Evolutionary conservation across 1,284 basidiomycete species (phyloP).

Genomic region (Neonothopanus nambi): DNA sequence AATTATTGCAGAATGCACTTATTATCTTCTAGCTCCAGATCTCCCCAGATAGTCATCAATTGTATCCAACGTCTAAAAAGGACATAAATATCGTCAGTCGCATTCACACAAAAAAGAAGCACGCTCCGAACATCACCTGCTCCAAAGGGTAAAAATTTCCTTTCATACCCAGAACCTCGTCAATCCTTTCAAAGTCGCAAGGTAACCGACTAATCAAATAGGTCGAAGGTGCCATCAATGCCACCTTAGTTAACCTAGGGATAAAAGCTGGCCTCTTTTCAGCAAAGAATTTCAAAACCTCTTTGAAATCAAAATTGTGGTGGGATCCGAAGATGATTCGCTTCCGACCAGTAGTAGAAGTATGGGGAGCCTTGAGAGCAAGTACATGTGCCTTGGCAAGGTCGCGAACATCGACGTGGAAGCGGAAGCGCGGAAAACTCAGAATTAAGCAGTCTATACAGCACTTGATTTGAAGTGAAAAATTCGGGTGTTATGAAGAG

Average conservation of each 20-base stretch:
- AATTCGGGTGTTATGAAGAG: neutral
- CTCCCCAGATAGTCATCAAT: too few species aligned
- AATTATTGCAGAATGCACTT: too few species aligned
- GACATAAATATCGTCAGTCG: too few species aligned
- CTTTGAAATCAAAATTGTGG: slow-evolving; percentile 11
- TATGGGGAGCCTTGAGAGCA: slow-evolving; percentile 14
- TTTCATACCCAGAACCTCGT: neutral
- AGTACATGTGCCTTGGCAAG: slow-evolving; percentile 18
- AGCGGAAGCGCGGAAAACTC: slow-evolving; percentile 5
- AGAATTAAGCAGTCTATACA: slow-evolving; percentile 12
- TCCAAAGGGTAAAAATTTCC: slow-evolving; percentile 7
- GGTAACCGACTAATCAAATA: neutral
- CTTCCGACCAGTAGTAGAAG: slow-evolving; percentile 16
- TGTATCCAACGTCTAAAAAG: too few species aligned
- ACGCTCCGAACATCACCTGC: too few species aligned
- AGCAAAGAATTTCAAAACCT: slow-evolving; percentile 9
- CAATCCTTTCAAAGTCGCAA: too few species aligned
- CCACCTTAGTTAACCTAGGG: slow-evolving; percentile 14
- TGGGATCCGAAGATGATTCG: slow-evolving; percentile 15
- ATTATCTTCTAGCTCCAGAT: too few species aligned
- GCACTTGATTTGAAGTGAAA: slow-evolving; percentile 6
- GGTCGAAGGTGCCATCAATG: slow-evolving; percentile 2
- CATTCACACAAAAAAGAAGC: too few species aligned
- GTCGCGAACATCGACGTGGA: slow-evolving; percentile 19
- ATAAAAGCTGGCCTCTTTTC: slow-evolving; percentile 17